Evolutionary conservation across 2,329 filamentous ascomycete genomes (phyloP).

Genomic region (Alternaria arbusti): DNA sequence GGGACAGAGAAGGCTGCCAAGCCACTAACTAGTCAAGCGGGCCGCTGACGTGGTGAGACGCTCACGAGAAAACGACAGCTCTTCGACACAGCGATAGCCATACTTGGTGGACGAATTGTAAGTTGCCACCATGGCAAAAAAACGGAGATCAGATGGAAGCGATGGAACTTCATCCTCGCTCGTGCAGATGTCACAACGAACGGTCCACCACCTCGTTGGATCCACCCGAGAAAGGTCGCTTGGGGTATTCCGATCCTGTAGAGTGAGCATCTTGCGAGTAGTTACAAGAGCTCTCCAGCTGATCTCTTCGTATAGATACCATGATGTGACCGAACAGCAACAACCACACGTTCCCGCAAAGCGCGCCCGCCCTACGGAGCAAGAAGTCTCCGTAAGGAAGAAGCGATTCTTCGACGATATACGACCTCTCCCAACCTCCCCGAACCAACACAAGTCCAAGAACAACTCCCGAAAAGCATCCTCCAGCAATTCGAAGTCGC

Average conservation of each 20-base stretch:
- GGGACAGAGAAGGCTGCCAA: neutral
- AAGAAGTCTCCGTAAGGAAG: no score
- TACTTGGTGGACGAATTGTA: neutral
- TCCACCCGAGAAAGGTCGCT: neutral
- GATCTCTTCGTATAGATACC: neutral
- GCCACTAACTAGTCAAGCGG: neutral
- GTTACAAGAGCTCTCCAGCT: neutral
- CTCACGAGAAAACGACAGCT: neutral
- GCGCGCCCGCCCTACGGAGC: no score
- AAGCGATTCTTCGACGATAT: no score
- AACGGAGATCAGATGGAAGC: neutral
- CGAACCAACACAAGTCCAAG: neutral
- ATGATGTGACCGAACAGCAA: neutral
- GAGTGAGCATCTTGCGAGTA: neutral
- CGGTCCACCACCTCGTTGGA: neutral
- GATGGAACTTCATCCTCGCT: neutral
- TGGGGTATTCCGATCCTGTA: neutral
- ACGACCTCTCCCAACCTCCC: no score
- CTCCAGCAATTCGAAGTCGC: neutral
- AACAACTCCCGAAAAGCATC: neutral
- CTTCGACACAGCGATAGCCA: neutral
- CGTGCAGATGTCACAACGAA: neutral
- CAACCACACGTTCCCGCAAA: neutral
- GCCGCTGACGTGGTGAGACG: neutral
- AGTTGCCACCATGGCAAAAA: neutral